These are phyloP conservation scores for Myrica gale DNA, from an alignment of 306 rosid genomes.

Conservation along the genomic window DNA sequence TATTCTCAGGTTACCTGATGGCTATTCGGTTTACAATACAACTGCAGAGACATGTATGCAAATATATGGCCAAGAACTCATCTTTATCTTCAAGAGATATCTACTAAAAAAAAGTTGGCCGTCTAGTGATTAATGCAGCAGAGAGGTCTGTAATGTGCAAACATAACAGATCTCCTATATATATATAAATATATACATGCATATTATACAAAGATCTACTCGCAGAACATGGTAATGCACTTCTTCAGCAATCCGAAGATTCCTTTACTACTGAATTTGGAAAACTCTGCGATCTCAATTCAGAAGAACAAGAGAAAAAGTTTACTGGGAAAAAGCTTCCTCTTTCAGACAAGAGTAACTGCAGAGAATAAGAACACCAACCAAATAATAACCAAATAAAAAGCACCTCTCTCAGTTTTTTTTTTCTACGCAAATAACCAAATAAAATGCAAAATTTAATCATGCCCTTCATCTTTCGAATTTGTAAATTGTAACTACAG, in stretches of 20 bases:
- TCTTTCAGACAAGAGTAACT: conserved; percentile 14
- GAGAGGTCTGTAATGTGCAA: background rate
- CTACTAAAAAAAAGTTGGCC: no score
- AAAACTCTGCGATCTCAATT: conserved; percentile 30
- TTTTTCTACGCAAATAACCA: no score
- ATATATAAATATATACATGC: conserved; percentile 11
- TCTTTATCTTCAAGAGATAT: no score
- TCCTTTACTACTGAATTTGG: conserved; percentile 28
- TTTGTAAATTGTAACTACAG: no score
- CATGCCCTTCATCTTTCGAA: no score
- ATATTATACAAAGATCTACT: background rate
- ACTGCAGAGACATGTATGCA: conserved; percentile 31
- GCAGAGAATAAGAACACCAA: conserved; percentile 25
- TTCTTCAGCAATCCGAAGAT: background rate
- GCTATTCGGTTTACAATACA: conserved; percentile 34
- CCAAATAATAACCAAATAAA: no score
- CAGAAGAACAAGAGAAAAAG: conserved; percentile 9
- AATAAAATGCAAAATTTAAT: no score
- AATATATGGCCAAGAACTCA: no score
- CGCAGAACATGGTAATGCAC: no score
- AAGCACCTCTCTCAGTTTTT: no score
- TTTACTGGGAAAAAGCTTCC: conserved; percentile 5
- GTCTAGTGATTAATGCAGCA: background rate
- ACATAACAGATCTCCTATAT: background rate
- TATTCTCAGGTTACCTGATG: conserved; percentile 34